Evolutionary conservation across 2,329 filamentous ascomycete genomes (phyloP), one percentile per base, ranked within the genome.

Genomic region (Ophiosphaerella korrae): DNA sequence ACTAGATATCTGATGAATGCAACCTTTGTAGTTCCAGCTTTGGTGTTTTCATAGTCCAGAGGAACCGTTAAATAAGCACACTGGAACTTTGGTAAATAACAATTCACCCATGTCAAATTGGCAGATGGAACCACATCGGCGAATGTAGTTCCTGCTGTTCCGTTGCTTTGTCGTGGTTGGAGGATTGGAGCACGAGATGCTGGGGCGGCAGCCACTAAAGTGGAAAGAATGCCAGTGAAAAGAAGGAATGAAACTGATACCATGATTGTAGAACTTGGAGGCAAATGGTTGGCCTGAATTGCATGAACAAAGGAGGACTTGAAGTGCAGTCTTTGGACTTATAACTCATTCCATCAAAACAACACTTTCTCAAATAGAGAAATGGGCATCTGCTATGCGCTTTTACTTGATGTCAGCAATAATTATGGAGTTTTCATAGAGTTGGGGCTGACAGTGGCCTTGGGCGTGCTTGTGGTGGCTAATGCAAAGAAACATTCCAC

Each of bases 31-130:
- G 44, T 46, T 24, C 44, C 44, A 23, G 18, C 44, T 12, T 29
- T 40, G 16, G 18, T 7, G 8, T 46, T 23, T 18, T 14, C 36
- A 16, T 46, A 46, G 44, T 46, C 44, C 8, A 46, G 29, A 8
- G 44, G 44, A 12, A 46, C 44, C 4, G 36, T 37, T 36, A 46
- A 13, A n/a, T 31, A 38, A 6, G 44, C 39, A 23, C 44, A 46
- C 14, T 46, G 44, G 14, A 46, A 33, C 5, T 33, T 33, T 34
- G 24, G 13, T 18, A 9, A 21, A 16, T 42, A 42, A 14, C 39
- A 42, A 6, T 31, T 7, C 5, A 31, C n/a, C 39, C 39, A 42
- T 13, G 33, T 7, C 11, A 42, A 16, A 4, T 14, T n/a, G 7
- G 23, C 11, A 32, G 39, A 42, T 16, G 39, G 26, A 5, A 14